These are phyloP conservation scores for Globisporangium solare DNA, from an alignment of 352 stramenopile genomes.

Conservation along the genomic window DNA sequence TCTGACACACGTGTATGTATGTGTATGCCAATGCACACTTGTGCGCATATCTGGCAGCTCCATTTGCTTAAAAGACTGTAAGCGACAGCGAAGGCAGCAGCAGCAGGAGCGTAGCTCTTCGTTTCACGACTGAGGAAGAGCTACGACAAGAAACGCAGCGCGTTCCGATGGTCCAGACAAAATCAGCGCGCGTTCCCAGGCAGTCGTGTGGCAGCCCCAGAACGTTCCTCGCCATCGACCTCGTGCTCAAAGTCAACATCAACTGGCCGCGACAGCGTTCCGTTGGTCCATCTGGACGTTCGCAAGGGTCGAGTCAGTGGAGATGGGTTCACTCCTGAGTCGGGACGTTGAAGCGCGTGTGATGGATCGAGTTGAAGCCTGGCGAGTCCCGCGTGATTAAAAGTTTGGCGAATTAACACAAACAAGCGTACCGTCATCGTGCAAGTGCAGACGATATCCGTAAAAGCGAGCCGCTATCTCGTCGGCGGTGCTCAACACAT, in stretches of 20 bases:
- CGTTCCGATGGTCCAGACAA: background rate
- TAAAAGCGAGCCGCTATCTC: too few relatives aligned
- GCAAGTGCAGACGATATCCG: too few relatives aligned
- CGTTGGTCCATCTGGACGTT: background rate
- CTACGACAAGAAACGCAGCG: conserved; percentile 1
- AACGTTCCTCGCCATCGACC: too few relatives aligned
- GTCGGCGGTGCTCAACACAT: too few relatives aligned
- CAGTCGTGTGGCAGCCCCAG: too few relatives aligned
- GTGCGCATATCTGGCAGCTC: background rate
- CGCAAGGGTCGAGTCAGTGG: background rate
- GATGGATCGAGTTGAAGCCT: background rate
- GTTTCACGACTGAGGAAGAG: background rate
- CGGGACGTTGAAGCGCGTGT: background rate
- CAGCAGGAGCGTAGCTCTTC: too few relatives aligned
- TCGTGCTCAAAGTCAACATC: too few relatives aligned
- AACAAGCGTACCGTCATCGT: too few relatives aligned
- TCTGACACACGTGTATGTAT: background rate
- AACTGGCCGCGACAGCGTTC: background rate
- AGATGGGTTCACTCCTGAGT: background rate
- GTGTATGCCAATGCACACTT: background rate
- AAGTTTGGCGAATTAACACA: too few relatives aligned
- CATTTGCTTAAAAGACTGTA: conserved; percentile 3
- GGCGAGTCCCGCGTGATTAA: too few relatives aligned
- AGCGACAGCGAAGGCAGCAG: background rate
- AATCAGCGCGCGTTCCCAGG: too few relatives aligned